Evolutionary conservation across 164 flowering plant genomes (phyloP), one percentile per base, ranked within the genome.

Genomic region (Vitis rupestris): DNA sequence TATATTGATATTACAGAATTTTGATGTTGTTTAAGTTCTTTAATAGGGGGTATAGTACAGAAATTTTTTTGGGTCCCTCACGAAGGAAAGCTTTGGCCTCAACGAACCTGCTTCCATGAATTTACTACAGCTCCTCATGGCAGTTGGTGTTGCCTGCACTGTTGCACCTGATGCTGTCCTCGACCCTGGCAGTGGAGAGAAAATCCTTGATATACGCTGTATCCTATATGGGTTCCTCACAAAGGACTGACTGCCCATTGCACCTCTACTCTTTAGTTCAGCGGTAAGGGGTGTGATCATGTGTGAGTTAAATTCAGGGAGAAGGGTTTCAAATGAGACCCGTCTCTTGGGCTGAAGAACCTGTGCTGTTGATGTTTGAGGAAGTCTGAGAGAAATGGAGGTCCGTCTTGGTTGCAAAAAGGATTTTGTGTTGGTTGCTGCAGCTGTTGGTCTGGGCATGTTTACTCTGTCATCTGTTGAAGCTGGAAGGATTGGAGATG

Each of bases 301-400:
- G 66, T 70, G 59, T 13, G 76, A 72, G 63, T 49, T 77, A 14
- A 83, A 56, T 50, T 88, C 93, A 4, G 83, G 80, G 31, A 78
- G 86, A 27, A 84, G 31, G 8, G 90, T 84, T 5, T 96, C 97
- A 63, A 92, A 75, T 53, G 98, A 92, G 30, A 85, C 87, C 31
- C 97, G 73, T 70, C 94, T 79, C 81, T 65, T 86, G 8, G 92
- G 95, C 79, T 82, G 81, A 53, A 79, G 59, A 68, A 61, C 61
- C 65, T 68, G 79, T 10, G 58, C 51, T 67, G 77, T 54, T 55
- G 82, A 10, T 67, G 76, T 23, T 29, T 70, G 19, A 51, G 84
- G 65, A 62, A 70, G 87, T 61, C 82, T 76, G 10, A 78, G 77
- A 29, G 89, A 93, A 54, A 90, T 77, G 16, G 98, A 91, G 14